Conservation (phyloP, 352 stramenopile genomes). For the Pythium folliculosum region DNA sequence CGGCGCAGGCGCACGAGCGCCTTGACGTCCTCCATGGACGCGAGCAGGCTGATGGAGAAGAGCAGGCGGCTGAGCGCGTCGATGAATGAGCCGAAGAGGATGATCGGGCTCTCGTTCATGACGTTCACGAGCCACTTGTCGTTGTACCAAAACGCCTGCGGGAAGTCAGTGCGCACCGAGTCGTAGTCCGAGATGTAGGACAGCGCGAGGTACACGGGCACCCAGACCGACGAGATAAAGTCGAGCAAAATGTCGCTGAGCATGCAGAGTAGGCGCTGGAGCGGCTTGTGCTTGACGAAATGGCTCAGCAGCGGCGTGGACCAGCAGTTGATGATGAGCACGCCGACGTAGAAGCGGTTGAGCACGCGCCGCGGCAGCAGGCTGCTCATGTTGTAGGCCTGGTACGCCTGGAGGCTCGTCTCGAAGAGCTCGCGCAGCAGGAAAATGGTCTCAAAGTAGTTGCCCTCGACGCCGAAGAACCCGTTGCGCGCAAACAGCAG, state of each 20-base stretch:
- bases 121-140: conserved; percentile 4
- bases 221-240: conserved; percentile 13
- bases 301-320: conserved; percentile 7
- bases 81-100: conserved; percentile 10
- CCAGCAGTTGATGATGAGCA: conserved; percentile 26
- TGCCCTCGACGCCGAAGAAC: conserved; percentile 19
- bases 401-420: conserved; percentile 16
- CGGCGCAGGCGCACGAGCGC: conserved; percentile 3
- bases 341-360: conserved; percentile 13
- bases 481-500: not conserved
- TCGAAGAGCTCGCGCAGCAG: conserved; percentile 19
- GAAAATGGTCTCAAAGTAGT: conserved; percentile 25
- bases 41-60: conserved; percentile 13
- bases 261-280: conserved; percentile 10
- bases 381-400: conserved; percentile 19
- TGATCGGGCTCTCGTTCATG: conserved; percentile 11
- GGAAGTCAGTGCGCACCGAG: not conserved
- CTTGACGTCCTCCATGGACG: conserved; percentile 17
- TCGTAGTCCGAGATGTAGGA: conserved; percentile 11
- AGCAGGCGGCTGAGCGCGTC: conserved; percentile 9
- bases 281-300: not conserved
- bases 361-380: conserved; percentile 2
- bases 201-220: conserved; percentile 11
- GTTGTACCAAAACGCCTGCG: conserved; percentile 4
- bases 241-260: conserved; percentile 19